These are phyloP conservation scores for Berberis vulgaris DNA, from an alignment of 164 flowering plant genomes.

Conservation along the genomic window DNA sequence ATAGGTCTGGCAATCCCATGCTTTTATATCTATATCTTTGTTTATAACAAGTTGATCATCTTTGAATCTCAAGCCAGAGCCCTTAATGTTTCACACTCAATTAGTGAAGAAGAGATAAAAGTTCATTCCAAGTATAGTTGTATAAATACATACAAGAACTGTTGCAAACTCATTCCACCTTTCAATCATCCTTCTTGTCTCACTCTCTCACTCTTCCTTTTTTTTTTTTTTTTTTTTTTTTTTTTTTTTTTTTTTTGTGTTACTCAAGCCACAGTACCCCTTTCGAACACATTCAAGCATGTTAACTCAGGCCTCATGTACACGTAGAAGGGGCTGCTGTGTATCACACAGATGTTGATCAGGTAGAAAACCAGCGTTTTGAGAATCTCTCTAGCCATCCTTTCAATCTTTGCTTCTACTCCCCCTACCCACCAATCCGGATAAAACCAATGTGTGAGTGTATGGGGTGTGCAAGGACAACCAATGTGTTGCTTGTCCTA, in stretches of 20 bases:
- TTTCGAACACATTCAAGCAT: background rate
- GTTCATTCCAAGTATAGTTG: background rate
- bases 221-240: no score
- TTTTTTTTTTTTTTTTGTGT: background rate
- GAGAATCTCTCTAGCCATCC: background rate
- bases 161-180: no score
- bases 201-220: background rate
- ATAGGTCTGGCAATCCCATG: background rate
- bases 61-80: background rate
- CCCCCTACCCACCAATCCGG: background rate
- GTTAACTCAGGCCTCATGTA: background rate
- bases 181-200: background rate
- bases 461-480: conserved; percentile 2
- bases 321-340: background rate
- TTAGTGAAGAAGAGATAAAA: background rate
- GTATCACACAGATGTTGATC: background rate
- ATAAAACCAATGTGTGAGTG: background rate
- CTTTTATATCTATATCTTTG: background rate
- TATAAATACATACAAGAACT: background rate
- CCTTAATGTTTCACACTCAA: background rate
- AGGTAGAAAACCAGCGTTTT: background rate
- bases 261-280: background rate
- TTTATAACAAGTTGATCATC: background rate
- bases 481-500: conserved; percentile 2
- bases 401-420: background rate